Percentiles rank a stretch among this genome's conserved stretches.
phyloP scores from a whole-genome alignment of 2,329 filamentous ascomycete genomes.

The Aspergillus texensis region DNA sequence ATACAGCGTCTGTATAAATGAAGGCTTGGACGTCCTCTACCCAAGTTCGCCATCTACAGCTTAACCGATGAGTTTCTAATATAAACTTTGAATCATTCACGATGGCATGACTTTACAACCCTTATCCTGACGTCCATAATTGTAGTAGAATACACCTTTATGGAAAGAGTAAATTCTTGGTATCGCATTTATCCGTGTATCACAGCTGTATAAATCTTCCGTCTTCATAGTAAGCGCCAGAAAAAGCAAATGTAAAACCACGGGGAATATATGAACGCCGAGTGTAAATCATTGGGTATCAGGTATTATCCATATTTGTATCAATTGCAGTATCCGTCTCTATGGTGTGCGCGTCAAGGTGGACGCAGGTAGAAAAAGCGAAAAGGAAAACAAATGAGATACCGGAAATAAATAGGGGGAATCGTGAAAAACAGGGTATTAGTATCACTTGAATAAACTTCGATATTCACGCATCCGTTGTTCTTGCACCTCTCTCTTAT shows the following conservation, averaged over 20 bases:
- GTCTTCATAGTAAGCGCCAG: not conserved
- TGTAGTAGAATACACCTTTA: not conserved
- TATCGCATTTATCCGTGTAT: slow-evolving; percentile 2
- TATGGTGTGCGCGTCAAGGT: not conserved
- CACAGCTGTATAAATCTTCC: slow-evolving; percentile 9
- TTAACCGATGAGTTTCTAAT: not conserved
- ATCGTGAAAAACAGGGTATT: slow-evolving; percentile 1
- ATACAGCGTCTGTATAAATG: too few species aligned
- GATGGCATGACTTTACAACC: not conserved
- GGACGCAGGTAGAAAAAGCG: not conserved
- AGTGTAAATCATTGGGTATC: not conserved
- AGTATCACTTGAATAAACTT: slow-evolving; percentile 55
- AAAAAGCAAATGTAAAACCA: slow-evolving; percentile 8
- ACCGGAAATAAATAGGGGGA: not conserved
- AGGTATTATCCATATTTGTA: not conserved
- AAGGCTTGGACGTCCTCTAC: too few species aligned
- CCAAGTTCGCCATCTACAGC: too few species aligned
- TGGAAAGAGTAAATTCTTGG: not conserved
- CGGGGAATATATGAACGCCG: slow-evolving; percentile 5
- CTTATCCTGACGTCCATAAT: not conserved
- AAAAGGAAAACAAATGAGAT: not conserved
- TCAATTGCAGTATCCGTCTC: not conserved
- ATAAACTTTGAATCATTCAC: not conserved
- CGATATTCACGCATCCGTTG: slow-evolving; percentile 65
- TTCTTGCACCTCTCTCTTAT: slow-evolving; percentile 65